Percentiles rank a stretch among this genome's conserved stretches.
Evolutionary conservation across 2,329 filamentous ascomycete species (phyloP).

Genomic region (Coniochaeta ligniaria): DNA sequence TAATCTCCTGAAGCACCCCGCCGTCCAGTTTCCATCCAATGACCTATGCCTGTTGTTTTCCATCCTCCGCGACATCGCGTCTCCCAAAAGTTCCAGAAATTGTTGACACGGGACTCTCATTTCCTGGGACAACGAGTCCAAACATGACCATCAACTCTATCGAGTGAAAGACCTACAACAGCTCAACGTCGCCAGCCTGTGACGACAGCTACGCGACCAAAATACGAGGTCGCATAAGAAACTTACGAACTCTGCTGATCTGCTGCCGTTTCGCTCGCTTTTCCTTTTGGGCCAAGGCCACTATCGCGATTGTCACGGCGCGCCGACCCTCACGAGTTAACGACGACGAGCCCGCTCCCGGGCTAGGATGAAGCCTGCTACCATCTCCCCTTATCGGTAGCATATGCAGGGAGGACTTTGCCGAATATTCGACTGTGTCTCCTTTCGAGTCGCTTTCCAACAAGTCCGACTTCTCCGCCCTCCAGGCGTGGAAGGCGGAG

Average conservation of each 20-base stretch:
- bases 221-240: not conserved
- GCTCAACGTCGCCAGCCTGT: not conserved
- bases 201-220: not conserved
- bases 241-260: not conserved
- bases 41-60: not conserved
- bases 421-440: not conserved
- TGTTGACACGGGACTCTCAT: not conserved
- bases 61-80: not conserved
- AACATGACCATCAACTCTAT: not conserved
- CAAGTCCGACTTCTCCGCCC: not conserved
- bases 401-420: not conserved
- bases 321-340: not conserved
- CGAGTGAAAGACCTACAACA: no score
- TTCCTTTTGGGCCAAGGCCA: not conserved
- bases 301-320: not conserved
- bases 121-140: not conserved
- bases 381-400: not conserved
- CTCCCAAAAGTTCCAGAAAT: not conserved
- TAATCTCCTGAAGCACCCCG: constrained; percentile 1
- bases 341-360: not conserved
- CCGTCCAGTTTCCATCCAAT: not conserved
- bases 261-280: not conserved
- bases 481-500: not conserved
- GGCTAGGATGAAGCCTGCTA: not conserved
- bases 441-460: not conserved